Percentiles rank a stretch among this genome's conserved stretches.
Conservation (phyloP, 2,329 filamentous ascomycete genomes). For the Fusarium sp. region DNA sequence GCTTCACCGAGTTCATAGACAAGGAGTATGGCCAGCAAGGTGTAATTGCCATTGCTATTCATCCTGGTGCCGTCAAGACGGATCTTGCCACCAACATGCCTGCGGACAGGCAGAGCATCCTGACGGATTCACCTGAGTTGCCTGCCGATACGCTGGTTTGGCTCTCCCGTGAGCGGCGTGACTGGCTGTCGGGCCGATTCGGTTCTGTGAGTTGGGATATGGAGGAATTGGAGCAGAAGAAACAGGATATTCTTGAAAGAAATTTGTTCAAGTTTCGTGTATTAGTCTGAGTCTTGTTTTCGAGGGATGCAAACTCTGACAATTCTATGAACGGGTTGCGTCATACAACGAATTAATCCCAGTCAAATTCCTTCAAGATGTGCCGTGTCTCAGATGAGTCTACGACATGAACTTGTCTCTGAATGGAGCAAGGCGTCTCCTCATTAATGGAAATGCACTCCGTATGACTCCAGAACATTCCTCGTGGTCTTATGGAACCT, state of each 20-base stretch:
- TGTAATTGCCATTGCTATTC: not conserved
- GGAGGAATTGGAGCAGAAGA: constrained; percentile 4
- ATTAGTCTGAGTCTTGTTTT: not conserved
- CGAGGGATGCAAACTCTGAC: too few species aligned
- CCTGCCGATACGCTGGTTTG: constrained; percentile 8
- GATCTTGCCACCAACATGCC: constrained; percentile 7
- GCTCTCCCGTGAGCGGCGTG: not conserved
- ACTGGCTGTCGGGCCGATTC: not conserved
- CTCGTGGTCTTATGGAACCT: too few species aligned
- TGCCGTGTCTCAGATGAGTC: too few species aligned
- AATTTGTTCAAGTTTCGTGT: constrained; percentile 3
- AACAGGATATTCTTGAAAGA: not conserved
- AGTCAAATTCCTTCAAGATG: too few species aligned
- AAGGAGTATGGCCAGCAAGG: constrained; percentile 6
- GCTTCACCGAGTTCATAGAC: constrained; percentile 3
- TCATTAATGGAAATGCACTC: too few species aligned
- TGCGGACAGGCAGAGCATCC: not conserved
- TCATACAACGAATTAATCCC: too few species aligned
- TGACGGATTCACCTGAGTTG: constrained; percentile 1
- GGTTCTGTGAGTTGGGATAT: constrained; percentile 3
- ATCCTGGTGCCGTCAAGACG: constrained; percentile 2
- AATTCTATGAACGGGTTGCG: too few species aligned
- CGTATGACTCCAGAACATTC: too few species aligned
- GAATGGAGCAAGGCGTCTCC: too few species aligned
- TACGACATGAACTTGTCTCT: too few species aligned